Conservation (phyloP, 352 stramenopile genomes). For the Blastocystis sp. region DNA sequence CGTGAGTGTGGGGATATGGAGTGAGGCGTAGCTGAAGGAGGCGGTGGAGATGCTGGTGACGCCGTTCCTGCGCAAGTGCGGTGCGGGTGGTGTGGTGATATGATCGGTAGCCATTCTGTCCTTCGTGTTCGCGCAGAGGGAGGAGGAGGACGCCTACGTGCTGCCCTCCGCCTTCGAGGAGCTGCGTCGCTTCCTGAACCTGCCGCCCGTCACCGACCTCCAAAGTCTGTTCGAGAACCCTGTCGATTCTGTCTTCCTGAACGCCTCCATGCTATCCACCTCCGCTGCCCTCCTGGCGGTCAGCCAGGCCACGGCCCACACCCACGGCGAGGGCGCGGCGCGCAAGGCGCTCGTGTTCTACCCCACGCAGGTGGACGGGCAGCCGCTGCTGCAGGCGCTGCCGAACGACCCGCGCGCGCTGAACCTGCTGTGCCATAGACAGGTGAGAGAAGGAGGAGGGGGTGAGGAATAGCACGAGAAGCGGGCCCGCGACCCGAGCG, state of each 20-base stretch:
- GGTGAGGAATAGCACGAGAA: slow-evolving; percentile 19
- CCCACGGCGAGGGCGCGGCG: background rate
- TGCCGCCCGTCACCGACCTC: slow-evolving; percentile 7
- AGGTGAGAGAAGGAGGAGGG: background rate
- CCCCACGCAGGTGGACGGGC: background rate
- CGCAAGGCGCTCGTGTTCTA: background rate
- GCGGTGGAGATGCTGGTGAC: slow-evolving; percentile 19
- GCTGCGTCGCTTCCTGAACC: slow-evolving; percentile 9
- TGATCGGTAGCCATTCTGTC: slow-evolving; percentile 36
- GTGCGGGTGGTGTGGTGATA: background rate
- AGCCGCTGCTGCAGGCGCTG: slow-evolving; percentile 3
- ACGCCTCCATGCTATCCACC: background rate
- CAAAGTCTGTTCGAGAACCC: background rate
- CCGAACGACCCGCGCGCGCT: slow-evolving; percentile 42
- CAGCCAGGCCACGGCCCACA: background rate
- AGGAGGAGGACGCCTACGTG: slow-evolving; percentile 12
- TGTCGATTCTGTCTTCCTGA: background rate
- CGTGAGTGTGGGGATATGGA: background rate
- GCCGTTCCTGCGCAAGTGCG: slow-evolving; percentile 43
- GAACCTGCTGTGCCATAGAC: slow-evolving; percentile 51
- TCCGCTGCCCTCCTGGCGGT: background rate
- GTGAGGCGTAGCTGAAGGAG: background rate
- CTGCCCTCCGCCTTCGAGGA: slow-evolving; percentile 31
- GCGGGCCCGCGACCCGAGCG: background rate
- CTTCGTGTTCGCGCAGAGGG: background rate